phyloP scores from a whole-genome alignment of 176 grass and related monocot species.

The Avena atlantica region DNA sequence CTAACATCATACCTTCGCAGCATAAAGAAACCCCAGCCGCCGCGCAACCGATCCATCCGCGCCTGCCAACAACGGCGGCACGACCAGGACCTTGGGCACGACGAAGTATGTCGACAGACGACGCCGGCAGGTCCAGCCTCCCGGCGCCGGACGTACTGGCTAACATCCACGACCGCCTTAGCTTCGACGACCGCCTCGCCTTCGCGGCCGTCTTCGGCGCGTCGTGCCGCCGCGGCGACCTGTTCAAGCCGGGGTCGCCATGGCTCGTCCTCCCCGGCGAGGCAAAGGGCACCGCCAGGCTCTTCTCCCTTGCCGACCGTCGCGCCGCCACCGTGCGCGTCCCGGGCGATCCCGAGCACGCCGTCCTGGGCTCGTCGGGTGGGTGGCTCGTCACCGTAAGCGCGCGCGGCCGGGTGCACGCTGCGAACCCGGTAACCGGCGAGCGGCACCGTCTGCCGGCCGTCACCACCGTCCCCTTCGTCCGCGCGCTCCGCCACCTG shows the following conservation, averaged over 20 bases:
- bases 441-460: constrained; percentile 9
- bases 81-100: no score
- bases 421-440: background rate
- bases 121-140: background rate
- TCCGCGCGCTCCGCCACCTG: background rate
- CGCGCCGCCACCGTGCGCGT: background rate
- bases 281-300: background rate
- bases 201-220: background rate
- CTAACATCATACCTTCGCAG: no score
- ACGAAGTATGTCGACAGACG: background rate
- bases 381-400: background rate
- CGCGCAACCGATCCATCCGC: no score
- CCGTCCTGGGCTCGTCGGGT: background rate
- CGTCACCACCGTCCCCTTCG: constrained; percentile 4
- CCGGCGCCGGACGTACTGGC: background rate
- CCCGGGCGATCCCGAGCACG: background rate
- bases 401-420: background rate
- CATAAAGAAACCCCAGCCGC: no score
- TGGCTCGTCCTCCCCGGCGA: background rate
- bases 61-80: no score
- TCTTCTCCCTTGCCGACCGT: background rate
- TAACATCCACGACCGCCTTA: constrained; percentile 1
- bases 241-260: background rate
- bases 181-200: background rate
- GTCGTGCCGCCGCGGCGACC: background rate